Base-by-base conservation (phyloP, 176 grass and related monocot species). In the Puya raimondii region DNA sequence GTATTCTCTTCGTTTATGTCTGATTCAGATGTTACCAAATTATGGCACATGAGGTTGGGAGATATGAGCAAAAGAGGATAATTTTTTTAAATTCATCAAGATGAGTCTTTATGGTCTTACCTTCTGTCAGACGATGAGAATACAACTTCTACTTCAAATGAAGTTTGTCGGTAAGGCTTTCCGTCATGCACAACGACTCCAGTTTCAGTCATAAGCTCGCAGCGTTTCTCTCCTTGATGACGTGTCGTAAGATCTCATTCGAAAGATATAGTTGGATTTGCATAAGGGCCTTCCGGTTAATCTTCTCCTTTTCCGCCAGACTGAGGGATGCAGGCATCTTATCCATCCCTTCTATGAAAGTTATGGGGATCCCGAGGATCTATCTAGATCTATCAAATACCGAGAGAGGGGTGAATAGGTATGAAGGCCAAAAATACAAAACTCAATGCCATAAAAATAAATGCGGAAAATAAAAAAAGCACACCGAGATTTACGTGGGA, bases 101-200 rank as follows among this genome's bases (percentile, higher is more conserved):
- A 6, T 75, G 72, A 17, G 63, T 53, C n/a, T 71, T 21, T 0
- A 76, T 0, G 0, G 23, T 74, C 0, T 11, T 47, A 42, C 58
- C 50, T 9, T 71, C 72, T 16, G 66, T 18, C 9, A 63, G 25
- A 49, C 42, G 70, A 12, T 29, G 42, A 2, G 67, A 67, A 33
- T 53, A 76, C 1, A 76, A 47, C 11, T 54, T 33, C 3, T 50
- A 16, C 9, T 75, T 75, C 13, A 53, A 0, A 16, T 75, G 49
- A 13, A 42, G 25, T 3, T 53, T 33, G 1, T 14, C 54, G 16
- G 63, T 66, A 10, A 66, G 73, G 57, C 42, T 52, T 8, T 72
- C 77, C 0, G 69, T 48, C 61, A 83, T 72, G 13, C 20, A 68
- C 5, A 66, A 64, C 8, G 22, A 16, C 42, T 83, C 58, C 21